Evolutionary conservation across 2,329 filamentous ascomycete species (phyloP), one percentile per base, ranked within the genome.

Genomic region (Ophiocordyceps camponoti-rufipedis): DNA sequence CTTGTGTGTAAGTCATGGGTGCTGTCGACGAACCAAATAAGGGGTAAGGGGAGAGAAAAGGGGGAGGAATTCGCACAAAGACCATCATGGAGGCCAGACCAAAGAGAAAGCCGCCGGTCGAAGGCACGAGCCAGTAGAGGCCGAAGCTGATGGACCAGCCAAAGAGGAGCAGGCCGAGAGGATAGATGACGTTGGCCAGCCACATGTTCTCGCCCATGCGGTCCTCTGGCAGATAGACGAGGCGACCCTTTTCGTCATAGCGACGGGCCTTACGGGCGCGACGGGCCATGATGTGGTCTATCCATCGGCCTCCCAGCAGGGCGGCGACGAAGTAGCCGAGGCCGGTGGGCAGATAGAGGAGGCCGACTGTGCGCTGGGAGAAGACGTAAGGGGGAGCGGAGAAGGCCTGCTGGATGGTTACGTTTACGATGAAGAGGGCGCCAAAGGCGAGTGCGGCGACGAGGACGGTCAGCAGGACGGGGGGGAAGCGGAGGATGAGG

Each of bases 121-220:
- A 68, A 47, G 74, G 69, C 28, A 75, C 76, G 12, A 77, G 60
- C 75, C 79, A 84, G 47, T 74, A 69, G 4, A 84, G 62, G 1
- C 78, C 82, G 48, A 76, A 72, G 40, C 79, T 64, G 0, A 74
- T 70, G 0, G 77, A 73, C 85, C 85, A 93, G 4, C 85, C 85
- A 56, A 85, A 91, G 67, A 79, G 78, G 28, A 91, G 66, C 48
- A 91, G 59, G 0, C 78, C 79, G 0, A 69, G 67, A 0, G 85
- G 85, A 53, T 82, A 88, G 42, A 88, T 52, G 4, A 77, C 66
- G 1, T 79, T 79, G 3, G 80, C 81, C 1, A 88, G 60, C 80
- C 80, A 89, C 3, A 82, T 81, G 56, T 93, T 91, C 56, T 89
- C 82, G 41, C 79, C 70, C 75, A 91, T 84, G 12, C 85, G 74